Conservation (phyloP, 768 basidiomycete species). For the Naganishia randhawae region DNA sequence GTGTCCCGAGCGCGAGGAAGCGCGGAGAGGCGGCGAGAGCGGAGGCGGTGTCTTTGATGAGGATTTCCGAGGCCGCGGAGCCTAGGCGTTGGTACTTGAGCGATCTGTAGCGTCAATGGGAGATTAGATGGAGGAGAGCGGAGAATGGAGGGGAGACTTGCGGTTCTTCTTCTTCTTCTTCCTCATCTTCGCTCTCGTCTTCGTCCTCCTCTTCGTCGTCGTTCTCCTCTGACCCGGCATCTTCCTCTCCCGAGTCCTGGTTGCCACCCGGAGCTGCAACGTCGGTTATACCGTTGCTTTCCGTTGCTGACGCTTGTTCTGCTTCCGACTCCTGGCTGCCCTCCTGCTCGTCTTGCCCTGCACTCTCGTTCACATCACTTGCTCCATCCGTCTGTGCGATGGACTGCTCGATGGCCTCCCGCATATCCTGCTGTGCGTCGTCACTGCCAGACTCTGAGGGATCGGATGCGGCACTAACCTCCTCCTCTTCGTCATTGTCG, state of each 20-base stretch:
- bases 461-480: background rate
- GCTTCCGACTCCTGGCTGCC: background rate
- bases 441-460: background rate
- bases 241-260: too few relatives aligned
- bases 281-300: too few relatives aligned
- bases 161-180: slow-evolving; percentile 69
- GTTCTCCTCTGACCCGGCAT: background rate
- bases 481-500: slow-evolving; percentile 36
- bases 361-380: background rate
- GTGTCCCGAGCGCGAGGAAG: slow-evolving; percentile 83
- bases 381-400: background rate
- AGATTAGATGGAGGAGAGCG: background rate
- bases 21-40: slow-evolving; percentile 71
- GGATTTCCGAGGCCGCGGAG: slow-evolving; percentile 67
- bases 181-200: slow-evolving; percentile 13
- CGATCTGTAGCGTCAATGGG: slow-evolving; percentile 49
- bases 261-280: too few relatives aligned
- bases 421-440: background rate
- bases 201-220: background rate
- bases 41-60: slow-evolving; percentile 85
- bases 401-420: background rate
- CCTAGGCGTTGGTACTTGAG: slow-evolving; percentile 84
- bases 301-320: too few relatives aligned
- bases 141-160: slow-evolving; percentile 53
- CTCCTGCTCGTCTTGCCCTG: background rate